phyloP scores from a whole-genome alignment of 192 early-diverging fungal species.

The Coemansia sp. region DNA sequence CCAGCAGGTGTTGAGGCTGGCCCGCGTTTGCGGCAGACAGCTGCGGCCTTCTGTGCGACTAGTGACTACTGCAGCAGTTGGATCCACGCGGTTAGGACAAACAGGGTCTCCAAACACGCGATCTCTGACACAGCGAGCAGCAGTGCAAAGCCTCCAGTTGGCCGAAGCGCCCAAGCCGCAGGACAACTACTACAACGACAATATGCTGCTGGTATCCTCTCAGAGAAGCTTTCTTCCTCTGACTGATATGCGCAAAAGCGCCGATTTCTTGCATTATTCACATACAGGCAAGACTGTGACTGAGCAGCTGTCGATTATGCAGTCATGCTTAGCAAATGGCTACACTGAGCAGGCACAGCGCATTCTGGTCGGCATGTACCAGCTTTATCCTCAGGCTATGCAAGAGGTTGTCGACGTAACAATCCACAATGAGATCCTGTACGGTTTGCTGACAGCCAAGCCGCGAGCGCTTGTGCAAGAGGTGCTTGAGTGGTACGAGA shows the following conservation, averaged over 20 bases:
- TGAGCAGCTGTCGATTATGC: constrained; percentile 75
- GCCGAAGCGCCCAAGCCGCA: constrained; percentile 12
- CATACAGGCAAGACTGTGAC: constrained; percentile 52
- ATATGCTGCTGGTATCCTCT: constrained; percentile 20
- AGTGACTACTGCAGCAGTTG: neutral
- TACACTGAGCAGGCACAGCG: constrained; percentile 70
- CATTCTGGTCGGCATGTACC: constrained; percentile 64
- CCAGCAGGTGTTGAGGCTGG: constrained; percentile 27
- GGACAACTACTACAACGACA: constrained; percentile 12
- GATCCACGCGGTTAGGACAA: constrained; percentile 2
- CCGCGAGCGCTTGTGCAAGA: constrained; percentile 55
- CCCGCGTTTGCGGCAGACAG: constrained; percentile 9
- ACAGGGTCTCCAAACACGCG: neutral
- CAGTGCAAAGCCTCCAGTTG: constrained; percentile 12
- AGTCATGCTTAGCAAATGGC: constrained; percentile 74
- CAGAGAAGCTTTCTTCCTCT: constrained; percentile 13
- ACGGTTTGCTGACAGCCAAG: constrained; percentile 59
- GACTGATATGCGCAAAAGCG: constrained; percentile 18
- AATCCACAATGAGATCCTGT: constrained; percentile 83
- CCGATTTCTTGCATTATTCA: constrained; percentile 25
- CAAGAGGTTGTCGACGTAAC: constrained; percentile 62
- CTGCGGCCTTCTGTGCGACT: constrained; percentile 4
- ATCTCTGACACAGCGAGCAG: constrained; percentile 16
- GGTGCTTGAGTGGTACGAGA: constrained; percentile 71
- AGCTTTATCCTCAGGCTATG: constrained; percentile 69